Conservation (phyloP, 768 basidiomycete species). For the Tricholoma bakamatsutake region DNA sequence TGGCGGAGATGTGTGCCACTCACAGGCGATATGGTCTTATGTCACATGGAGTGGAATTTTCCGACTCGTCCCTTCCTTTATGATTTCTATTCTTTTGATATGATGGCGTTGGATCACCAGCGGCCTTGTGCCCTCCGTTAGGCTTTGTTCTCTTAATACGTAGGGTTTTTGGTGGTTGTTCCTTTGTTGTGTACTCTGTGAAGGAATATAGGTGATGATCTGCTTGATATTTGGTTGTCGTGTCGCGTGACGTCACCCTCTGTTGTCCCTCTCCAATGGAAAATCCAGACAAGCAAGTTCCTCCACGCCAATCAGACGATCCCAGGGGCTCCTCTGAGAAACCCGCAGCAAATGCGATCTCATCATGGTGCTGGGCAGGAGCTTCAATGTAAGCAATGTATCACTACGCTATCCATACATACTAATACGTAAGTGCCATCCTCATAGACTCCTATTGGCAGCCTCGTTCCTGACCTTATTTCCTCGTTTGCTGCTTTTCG, state of each 20-base stretch:
- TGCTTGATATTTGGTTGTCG: conserved; percentile 12
- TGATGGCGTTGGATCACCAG: conserved; percentile 29
- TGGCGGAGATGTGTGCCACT: neutral
- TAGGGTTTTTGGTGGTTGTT: conserved; percentile 48
- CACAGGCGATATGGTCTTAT: conserved; percentile 4
- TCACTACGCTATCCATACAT: conserved; percentile 5
- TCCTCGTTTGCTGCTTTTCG: conserved; percentile 64
- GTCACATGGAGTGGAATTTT: conserved; percentile 30
- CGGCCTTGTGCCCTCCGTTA: conserved; percentile 7
- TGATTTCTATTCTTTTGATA: conserved; percentile 29
- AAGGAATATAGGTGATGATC: conserved; percentile 57
- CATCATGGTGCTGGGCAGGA: conserved; percentile 25
- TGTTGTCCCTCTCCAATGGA: neutral
- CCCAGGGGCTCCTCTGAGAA: neutral
- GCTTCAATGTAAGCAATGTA: conserved; percentile 21
- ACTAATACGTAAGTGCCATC: conserved; percentile 14
- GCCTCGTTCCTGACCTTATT: conserved; percentile 37
- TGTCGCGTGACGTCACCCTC: neutral
- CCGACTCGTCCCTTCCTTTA: conserved; percentile 48
- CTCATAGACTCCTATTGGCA: conserved; percentile 16
- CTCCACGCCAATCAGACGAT: neutral
- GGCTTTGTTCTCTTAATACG: conserved; percentile 20
- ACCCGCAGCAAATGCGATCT: conserved; percentile 12
- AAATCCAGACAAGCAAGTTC: neutral
- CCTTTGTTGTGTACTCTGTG: conserved; percentile 42